Evolutionary conservation across 495 filamentous ascomycete genomes (phyloP).

Genomic region (Neurospora hispaniola): DNA sequence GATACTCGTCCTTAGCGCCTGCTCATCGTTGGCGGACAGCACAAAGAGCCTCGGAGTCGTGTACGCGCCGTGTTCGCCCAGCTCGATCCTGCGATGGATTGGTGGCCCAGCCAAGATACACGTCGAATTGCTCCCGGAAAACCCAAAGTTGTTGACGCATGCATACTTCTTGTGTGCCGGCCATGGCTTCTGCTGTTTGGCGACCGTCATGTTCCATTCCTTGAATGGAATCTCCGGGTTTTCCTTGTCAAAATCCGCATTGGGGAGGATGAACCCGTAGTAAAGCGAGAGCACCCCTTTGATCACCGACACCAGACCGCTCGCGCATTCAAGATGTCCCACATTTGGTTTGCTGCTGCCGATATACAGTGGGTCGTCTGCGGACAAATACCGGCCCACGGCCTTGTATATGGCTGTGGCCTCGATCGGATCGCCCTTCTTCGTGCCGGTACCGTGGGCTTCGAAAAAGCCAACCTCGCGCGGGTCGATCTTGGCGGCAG

Average conservation of each 20-base stretch:
- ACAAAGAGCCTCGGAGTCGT: slow-evolving; percentile 33
- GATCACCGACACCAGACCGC: slow-evolving; percentile 47
- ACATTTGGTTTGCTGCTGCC: slow-evolving; percentile 52
- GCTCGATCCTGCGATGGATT: slow-evolving; percentile 18
- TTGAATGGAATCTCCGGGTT: slow-evolving; percentile 36
- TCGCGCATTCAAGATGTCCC: slow-evolving; percentile 47
- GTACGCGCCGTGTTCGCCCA: slow-evolving; percentile 24
- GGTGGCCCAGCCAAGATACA: slow-evolving; percentile 29
- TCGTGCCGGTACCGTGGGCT: slow-evolving; percentile 51
- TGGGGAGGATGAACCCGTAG: slow-evolving; percentile 40
- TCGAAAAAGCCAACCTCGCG: slow-evolving; percentile 37
- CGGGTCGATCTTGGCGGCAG: slow-evolving; percentile 29
- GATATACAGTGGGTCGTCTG: slow-evolving; percentile 36
- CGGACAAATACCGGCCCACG: slow-evolving; percentile 26
- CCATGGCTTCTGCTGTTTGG: slow-evolving; percentile 20
- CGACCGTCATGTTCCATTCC: slow-evolving; percentile 30
- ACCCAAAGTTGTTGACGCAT: slow-evolving; percentile 41
- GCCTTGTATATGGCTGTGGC: slow-evolving; percentile 41
- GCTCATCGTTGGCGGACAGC: slow-evolving; percentile 39
- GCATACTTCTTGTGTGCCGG: slow-evolving; percentile 28
- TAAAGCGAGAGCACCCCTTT: slow-evolving; percentile 51
- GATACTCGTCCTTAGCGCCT: slow-evolving; percentile 25
- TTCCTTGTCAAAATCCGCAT: slow-evolving; percentile 37
- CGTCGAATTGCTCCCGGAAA: slow-evolving; percentile 34
- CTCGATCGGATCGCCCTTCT: slow-evolving; percentile 52